Percentiles rank a stretch among this genome's conserved stretches.
phyloP scores from a whole-genome alignment of 345 rosid species.

The Acer yangbiense region DNA sequence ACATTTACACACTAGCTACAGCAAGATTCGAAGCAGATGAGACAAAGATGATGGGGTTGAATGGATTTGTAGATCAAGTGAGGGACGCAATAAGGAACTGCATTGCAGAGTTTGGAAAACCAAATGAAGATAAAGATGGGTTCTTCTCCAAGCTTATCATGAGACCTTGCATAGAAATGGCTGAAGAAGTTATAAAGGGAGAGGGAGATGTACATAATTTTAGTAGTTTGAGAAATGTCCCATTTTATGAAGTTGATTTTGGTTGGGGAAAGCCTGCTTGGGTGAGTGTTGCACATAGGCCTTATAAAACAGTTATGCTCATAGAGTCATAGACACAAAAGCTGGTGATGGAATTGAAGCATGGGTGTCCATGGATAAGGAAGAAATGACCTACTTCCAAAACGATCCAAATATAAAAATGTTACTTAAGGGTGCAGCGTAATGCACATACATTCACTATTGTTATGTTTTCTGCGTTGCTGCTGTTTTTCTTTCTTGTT shows the following conservation, averaged over 20 bases:
- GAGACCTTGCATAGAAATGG: background rate
- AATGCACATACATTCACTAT: no score
- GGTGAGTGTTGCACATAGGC: background rate
- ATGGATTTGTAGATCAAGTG: background rate
- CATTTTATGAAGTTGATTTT: background rate
- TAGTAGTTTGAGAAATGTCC: background rate
- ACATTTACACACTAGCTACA: rapidly evolving
- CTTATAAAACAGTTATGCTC: background rate
- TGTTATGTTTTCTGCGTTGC: no score
- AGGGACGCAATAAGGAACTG: background rate
- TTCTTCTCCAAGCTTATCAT: background rate
- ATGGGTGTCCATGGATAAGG: background rate
- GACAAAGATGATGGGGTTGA: background rate
- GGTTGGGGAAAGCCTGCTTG: background rate
- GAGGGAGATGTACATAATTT: background rate
- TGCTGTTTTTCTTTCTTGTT: no score
- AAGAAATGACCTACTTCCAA: background rate
- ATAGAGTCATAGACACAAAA: background rate
- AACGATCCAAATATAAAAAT: background rate
- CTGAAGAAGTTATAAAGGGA: background rate
- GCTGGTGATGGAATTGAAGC: background rate
- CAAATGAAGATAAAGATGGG: background rate
- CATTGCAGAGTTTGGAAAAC: background rate
- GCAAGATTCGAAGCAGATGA: background rate
- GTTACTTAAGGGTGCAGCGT: no score